Evolutionary conservation across 495 filamentous ascomycete species (phyloP), one percentile per base, ranked within the genome.

Genomic region (Podospora conica): DNA sequence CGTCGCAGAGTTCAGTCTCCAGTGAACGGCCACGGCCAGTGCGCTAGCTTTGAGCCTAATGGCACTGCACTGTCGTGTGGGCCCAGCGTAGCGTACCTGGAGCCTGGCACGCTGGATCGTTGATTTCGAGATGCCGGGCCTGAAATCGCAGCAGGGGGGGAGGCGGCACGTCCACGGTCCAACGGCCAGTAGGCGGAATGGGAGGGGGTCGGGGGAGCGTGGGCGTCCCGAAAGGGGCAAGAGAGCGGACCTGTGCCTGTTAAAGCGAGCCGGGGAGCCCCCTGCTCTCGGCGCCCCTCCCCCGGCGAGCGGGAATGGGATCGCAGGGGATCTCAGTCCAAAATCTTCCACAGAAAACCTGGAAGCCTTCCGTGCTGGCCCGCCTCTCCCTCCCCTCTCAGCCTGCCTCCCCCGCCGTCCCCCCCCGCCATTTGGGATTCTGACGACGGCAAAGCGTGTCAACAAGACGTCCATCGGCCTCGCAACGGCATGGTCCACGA

Each of bases 291-390:
- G 55, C 59, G 33, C 67, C 60, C 67, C 69, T 68, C 64, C 65
- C 68, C 70, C 56, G 56, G 66, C 59, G 54, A 63, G 68, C 72
- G 70, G 72, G 70, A 70, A 59, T 18, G 58, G 58, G 58, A 59
- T 29, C 58, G 58, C 65, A 27, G 20, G 63, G 33, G 63, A 58
- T 48, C 66, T 68, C 66, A 48, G 66, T 53, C 48, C 55, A 59
- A 53, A 64, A 64, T 57, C 63, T 23, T 61, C 29, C 22, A 48
- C 60, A 24, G 24, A 24, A 61, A 61, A 33, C 60, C 23, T 23
- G 60, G 60, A 61, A 15, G 33, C 28, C 58, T 24, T 21, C 21
- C 29, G 28, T 48, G 27, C 31, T 31, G 0, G 29, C 58, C 53
- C 20, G 29, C 28, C 12, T 7, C 29, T 24, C 31, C 40, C n/a